Conservation (phyloP, 495 filamentous ascomycete species). For the Niebla homalea region DNA sequence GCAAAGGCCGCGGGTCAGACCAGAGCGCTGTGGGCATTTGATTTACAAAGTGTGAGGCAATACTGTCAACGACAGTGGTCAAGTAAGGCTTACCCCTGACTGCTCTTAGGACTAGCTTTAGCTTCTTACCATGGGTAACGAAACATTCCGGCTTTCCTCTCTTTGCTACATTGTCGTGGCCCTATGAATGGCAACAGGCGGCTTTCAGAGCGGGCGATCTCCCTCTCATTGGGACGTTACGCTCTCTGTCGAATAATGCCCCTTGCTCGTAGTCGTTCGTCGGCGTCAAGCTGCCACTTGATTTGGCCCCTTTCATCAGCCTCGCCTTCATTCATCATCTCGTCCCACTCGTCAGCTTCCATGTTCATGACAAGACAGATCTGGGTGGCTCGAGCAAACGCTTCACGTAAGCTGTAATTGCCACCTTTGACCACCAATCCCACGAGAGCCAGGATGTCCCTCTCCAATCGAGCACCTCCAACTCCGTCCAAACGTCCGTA, state of each 20-base stretch:
- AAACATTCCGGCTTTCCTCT: too few species aligned
- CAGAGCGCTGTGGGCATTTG: too few species aligned
- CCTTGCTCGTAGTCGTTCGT: constrained; percentile 48
- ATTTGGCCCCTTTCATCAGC: constrained; percentile 22
- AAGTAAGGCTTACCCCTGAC: too few species aligned
- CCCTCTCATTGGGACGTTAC: background rate
- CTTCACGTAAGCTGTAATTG: constrained; percentile 66
- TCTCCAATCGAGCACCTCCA: constrained; percentile 76
- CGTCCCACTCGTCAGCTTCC: constrained; percentile 97
- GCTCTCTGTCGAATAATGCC: constrained; percentile 25
- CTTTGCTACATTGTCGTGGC: too few species aligned
- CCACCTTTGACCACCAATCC: constrained; percentile 60
- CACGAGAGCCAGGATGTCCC: constrained; percentile 73
- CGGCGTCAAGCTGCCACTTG: constrained; percentile 43
- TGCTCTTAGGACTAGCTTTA: too few species aligned
- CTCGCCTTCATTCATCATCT: constrained; percentile 37
- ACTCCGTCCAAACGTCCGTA: constrained; percentile 67
- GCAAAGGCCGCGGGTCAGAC: too few species aligned
- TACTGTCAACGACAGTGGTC: too few species aligned
- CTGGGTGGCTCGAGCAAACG: constrained; percentile 69
- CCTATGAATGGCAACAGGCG: too few species aligned
- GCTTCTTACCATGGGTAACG: too few species aligned
- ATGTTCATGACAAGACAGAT: constrained; percentile 84
- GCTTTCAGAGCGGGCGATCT: too few species aligned
- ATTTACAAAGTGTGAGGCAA: too few species aligned